Evolutionary conservation across 257 asterid genomes (phyloP).

Genomic region (Pogostemon cablin): DNA sequence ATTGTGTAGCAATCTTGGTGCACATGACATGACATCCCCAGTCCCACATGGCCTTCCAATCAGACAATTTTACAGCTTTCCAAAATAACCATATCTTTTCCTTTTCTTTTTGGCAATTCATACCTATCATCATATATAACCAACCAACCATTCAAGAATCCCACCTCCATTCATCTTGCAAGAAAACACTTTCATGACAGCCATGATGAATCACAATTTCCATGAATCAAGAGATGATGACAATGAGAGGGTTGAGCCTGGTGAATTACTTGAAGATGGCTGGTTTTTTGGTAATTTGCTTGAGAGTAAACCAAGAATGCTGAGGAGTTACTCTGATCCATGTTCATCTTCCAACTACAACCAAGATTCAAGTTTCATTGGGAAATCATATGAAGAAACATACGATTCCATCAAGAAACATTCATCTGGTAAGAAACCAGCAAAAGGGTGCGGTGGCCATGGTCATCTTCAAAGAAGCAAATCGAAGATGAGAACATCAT

Average conservation of each 20-base stretch:
- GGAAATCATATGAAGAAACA: conserved; percentile 58
- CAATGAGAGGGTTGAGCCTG: conserved; percentile 50
- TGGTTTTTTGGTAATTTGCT: conserved; percentile 83
- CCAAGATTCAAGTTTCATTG: conserved; percentile 33
- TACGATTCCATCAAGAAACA: conserved; percentile 49
- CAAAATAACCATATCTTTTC: conserved; percentile 25
- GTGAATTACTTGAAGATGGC: conserved; percentile 54
- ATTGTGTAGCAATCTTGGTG: conserved; percentile 37
- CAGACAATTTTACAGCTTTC: conserved; percentile 52
- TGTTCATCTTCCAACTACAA: conserved; percentile 41
- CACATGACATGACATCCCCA: conserved; percentile 47
- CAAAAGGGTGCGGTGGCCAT: neutral
- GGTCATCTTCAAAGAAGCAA: conserved; percentile 26
- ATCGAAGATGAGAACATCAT: conserved; percentile 28
- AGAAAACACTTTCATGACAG: neutral
- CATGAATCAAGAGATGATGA: conserved; percentile 33
- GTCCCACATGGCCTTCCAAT: conserved; percentile 61
- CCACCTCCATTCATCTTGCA: conserved; percentile 27
- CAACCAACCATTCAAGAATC: conserved; percentile 25
- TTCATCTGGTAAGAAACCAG: neutral
- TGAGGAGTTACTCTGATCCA: conserved; percentile 63
- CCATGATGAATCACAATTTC: conserved; percentile 45
- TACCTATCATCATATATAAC: conserved; percentile 20
- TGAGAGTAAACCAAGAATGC: conserved; percentile 50
- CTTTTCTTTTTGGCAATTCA: conserved; percentile 25